These are phyloP conservation scores for Meira nashicola DNA, from an alignment of 1,284 basidiomycete genomes.

Conservation along the genomic window DNA sequence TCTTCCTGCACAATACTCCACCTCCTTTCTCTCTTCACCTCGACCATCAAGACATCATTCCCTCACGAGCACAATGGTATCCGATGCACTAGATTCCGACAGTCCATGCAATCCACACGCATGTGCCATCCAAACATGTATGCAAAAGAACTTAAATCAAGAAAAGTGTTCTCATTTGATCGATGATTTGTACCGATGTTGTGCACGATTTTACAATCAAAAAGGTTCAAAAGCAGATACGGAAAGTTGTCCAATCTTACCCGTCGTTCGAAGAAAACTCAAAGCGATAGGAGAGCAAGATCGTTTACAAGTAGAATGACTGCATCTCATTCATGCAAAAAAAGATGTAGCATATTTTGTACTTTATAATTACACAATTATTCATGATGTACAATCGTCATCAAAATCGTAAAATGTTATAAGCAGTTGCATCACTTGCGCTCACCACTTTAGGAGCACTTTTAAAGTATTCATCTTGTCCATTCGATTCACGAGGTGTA, in stretches of 20 bases:
- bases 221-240: constrained; percentile 31
- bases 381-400: too few relatives aligned
- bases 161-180: constrained; percentile 42
- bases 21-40: too few relatives aligned
- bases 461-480: too few relatives aligned
- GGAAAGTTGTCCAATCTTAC: constrained; percentile 42
- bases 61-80: background rate
- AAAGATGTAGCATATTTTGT: too few relatives aligned
- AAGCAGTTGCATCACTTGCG: too few relatives aligned
- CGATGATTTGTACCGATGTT: constrained; percentile 46
- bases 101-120: constrained; percentile 17
- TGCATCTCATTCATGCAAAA: too few relatives aligned
- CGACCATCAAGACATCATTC: too few relatives aligned
- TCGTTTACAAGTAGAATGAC: background rate
- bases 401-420: too few relatives aligned
- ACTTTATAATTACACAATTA: too few relatives aligned
- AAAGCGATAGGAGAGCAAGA: constrained; percentile 30
- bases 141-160: constrained; percentile 43
- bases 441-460: too few relatives aligned
- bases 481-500: too few relatives aligned
- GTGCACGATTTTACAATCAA: constrained; percentile 38
- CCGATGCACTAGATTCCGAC: constrained; percentile 7
- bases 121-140: constrained; percentile 47
- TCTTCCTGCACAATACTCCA: too few relatives aligned
- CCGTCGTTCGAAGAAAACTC: constrained; percentile 30